Evolutionary conservation across 805 yeast species (phyloP).

Genomic region (Candida maltosa): DNA sequence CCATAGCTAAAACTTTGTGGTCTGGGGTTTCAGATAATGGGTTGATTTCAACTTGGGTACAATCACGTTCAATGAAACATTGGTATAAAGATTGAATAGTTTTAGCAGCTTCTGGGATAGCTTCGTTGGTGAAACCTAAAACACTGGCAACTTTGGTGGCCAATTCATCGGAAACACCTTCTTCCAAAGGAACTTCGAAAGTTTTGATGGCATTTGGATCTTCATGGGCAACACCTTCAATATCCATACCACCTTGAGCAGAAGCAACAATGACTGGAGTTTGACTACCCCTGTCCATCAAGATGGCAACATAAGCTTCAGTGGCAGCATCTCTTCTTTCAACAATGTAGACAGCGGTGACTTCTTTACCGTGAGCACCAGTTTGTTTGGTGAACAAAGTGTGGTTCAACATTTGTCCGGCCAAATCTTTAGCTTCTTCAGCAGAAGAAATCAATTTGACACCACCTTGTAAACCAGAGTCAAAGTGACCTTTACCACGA

Average conservation of each 20-base stretch:
- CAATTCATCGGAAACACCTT: slow-evolving; percentile 75
- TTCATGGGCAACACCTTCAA: slow-evolving; percentile 94
- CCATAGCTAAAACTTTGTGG: slow-evolving; percentile 93
- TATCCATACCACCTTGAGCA: slow-evolving; percentile 99
- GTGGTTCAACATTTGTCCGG: slow-evolving; percentile 87
- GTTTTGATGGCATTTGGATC: slow-evolving; percentile 91
- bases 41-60: slow-evolving; percentile 98
- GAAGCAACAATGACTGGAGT: slow-evolving; percentile 93
- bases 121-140: slow-evolving; percentile 76
- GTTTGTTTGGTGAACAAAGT: slow-evolving; percentile 97
- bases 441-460: slow-evolving; percentile 85
- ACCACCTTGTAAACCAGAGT: slow-evolving; percentile 94
- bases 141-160: slow-evolving; percentile 76
- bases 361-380: slow-evolving; percentile 95
- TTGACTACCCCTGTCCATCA: slow-evolving; percentile 91
- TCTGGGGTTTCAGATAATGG: slow-evolving; percentile 93
- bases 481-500: slow-evolving; percentile 98
- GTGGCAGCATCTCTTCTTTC: slow-evolving; percentile 91
- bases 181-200: slow-evolving; percentile 70
- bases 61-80: slow-evolving; percentile 87
- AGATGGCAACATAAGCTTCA: slow-evolving; percentile 92
- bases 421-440: slow-evolving; percentile 81
- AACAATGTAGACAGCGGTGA: slow-evolving; percentile 92
- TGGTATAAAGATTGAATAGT: slow-evolving; percentile 83
- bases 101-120: slow-evolving; percentile 83